Percentiles rank a stretch among this genome's conserved stretches.
These are phyloP conservation scores for Coix lacrymajobi DNA, from an alignment of 176 grass and related monocot species.

Conservation along the genomic window DNA sequence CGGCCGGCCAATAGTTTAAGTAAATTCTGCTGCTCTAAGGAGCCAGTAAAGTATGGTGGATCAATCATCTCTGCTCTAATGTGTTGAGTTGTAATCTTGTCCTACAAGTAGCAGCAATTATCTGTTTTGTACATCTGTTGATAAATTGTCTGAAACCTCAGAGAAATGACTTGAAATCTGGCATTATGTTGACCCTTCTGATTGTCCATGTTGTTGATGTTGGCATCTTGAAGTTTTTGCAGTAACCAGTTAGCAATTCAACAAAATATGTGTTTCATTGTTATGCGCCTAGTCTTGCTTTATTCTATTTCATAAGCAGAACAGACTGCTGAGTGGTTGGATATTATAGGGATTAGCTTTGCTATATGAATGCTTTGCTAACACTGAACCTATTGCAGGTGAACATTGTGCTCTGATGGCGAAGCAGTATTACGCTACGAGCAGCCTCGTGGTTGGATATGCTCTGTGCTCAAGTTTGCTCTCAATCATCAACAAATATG, in stretches of 20 bases:
- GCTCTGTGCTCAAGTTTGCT: conserved; percentile 80
- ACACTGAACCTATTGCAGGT: conserved; percentile 31
- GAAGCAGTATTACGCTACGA: conserved; percentile 59
- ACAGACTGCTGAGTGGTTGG: neutral
- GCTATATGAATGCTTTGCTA: neutral
- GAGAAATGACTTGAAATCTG: neutral
- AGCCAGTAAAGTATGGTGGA: neutral
- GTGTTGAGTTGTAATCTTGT: neutral
- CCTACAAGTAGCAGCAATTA: neutral
- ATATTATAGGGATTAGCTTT: neutral
- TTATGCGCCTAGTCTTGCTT: neutral
- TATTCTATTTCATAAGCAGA: neutral
- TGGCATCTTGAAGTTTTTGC: neutral
- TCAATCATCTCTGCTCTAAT: neutral
- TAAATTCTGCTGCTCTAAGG: neutral
- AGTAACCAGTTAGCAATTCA: neutral
- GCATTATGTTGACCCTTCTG: neutral
- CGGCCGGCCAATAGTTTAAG: neutral
- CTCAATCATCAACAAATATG: conserved; percentile 88
- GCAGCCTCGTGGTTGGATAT: conserved; percentile 74
- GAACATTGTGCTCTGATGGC: conserved; percentile 35
- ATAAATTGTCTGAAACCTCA: neutral
- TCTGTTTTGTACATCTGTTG: neutral
- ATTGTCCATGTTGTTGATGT: neutral
- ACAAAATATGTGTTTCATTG: neutral